Conservation (phyloP, 495 filamentous ascomycete species). For the Acidomyces sp. region DNA sequence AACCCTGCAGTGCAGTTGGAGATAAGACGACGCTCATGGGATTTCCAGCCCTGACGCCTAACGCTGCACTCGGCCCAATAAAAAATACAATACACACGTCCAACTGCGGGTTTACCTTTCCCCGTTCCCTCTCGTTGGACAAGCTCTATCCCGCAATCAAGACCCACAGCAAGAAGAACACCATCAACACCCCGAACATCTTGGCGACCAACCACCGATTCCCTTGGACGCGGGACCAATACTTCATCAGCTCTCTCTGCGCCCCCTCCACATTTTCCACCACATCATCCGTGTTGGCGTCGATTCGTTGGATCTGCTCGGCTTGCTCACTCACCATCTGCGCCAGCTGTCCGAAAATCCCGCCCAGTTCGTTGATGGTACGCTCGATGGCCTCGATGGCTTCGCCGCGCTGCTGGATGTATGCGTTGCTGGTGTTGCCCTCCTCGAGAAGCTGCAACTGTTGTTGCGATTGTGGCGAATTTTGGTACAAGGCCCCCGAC, state of each 20-base stretch:
- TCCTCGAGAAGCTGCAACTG: slow-evolving; percentile 84
- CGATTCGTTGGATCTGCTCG: slow-evolving; percentile 67
- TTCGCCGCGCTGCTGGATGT: slow-evolving; percentile 85
- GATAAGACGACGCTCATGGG: no score
- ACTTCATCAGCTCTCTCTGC: slow-evolving; percentile 87
- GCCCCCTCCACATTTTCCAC: slow-evolving; percentile 96
- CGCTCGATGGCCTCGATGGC: slow-evolving; percentile 94
- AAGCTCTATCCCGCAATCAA: slow-evolving; percentile 37
- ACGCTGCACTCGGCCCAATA: no score
- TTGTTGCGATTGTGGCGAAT: slow-evolving; percentile 51
- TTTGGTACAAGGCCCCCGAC: slow-evolving; percentile 9
- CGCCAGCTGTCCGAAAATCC: slow-evolving; percentile 93
- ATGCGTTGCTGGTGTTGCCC: slow-evolving; percentile 74
- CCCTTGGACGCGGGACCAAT: slow-evolving; percentile 83
- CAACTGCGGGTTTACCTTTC: no score
- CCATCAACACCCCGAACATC: slow-evolving; percentile 90
- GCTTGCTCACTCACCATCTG: slow-evolving; percentile 95
- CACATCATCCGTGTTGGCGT: slow-evolving; percentile 90
- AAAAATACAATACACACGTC: no score
- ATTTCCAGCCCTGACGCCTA: no score
- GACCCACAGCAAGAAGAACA: slow-evolving; percentile 50
- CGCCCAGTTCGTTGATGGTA: slow-evolving; percentile 85
- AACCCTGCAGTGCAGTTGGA: no score
- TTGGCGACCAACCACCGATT: slow-evolving; percentile 96
- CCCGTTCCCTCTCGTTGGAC: background rate